Conservation (phyloP, 2,329 filamentous ascomycete genomes). For the Colletotrichum karsti region DNA sequence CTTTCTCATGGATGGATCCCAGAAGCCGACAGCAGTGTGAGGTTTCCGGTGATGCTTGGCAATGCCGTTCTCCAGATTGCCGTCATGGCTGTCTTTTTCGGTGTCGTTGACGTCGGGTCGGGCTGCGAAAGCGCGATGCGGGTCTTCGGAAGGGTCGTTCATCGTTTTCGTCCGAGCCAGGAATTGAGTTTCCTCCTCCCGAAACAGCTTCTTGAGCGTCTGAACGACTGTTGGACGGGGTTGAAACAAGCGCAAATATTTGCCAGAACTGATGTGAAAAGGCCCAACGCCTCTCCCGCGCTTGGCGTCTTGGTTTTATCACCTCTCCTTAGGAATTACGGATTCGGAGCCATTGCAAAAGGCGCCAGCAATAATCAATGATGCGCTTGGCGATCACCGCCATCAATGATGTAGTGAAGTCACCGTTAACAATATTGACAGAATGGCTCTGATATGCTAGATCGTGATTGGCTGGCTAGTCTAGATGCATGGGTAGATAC, state of each 20-base stretch:
- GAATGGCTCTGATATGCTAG: fast-evolving
- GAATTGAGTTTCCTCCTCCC: background rate
- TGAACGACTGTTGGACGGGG: background rate
- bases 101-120: background rate
- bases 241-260: background rate
- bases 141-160: background rate
- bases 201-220: background rate
- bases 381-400: background rate
- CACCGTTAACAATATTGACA: background rate
- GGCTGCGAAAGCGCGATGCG: background rate
- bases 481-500: background rate
- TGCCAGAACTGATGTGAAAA: background rate
- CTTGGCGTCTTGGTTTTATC: slow-evolving; percentile 8
- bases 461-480: background rate
- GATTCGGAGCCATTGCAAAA: background rate
- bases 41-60: slow-evolving; percentile 6
- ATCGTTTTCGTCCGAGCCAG: background rate
- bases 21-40: slow-evolving; percentile 52
- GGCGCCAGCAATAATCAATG: background rate
- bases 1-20: slow-evolving; percentile 44
- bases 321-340: background rate
- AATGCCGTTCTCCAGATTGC: background rate
- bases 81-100: background rate
- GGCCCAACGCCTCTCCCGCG: background rate
- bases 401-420: background rate